These are phyloP conservation scores for Ceratonia siliqua DNA, from an alignment of 306 rosid genomes.

Conservation along the genomic window DNA sequence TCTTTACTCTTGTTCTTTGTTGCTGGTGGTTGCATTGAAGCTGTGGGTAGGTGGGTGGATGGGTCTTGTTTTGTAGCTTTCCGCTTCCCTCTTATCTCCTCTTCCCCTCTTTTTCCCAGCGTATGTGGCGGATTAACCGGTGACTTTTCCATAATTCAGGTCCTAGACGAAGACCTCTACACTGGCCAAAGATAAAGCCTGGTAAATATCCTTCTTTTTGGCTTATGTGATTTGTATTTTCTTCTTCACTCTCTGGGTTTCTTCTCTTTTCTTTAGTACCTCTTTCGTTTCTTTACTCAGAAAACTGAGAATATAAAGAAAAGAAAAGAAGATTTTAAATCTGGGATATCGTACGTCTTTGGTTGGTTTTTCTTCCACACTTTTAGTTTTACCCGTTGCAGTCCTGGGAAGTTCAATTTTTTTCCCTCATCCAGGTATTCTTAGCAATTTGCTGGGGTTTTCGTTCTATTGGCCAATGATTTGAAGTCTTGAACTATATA, in stretches of 20 bases:
- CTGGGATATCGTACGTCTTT: slow-evolving; percentile 11
- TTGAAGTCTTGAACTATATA: slow-evolving; percentile 8
- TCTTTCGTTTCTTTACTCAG: background rate
- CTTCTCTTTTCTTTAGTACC: background rate
- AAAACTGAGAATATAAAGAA: background rate
- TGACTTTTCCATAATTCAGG: slow-evolving; percentile 45
- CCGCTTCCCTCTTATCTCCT: background rate
- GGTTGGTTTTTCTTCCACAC: background rate
- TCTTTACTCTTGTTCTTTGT: slow-evolving; percentile 37
- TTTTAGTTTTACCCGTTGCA: background rate
- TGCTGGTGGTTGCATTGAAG: slow-evolving; percentile 46
- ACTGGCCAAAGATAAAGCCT: background rate
- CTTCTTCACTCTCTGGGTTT: background rate
- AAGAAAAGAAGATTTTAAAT: background rate
- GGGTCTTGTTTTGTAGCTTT: slow-evolving; percentile 39
- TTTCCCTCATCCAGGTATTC: background rate
- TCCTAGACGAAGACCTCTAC: background rate
- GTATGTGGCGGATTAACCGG: slow-evolving; percentile 53
- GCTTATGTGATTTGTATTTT: slow-evolving; percentile 8
- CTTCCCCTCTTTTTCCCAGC: slow-evolving; percentile 32
- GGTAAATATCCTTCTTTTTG: slow-evolving; percentile 34
- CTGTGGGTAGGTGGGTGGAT: slow-evolving; percentile 52
- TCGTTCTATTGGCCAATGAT: background rate
- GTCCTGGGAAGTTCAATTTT: slow-evolving; percentile 8
- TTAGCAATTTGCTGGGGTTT: slow-evolving; percentile 9